Base-by-base conservation (phyloP, 2,329 filamentous ascomycete genomes). In the Coniella vitis region DNA sequence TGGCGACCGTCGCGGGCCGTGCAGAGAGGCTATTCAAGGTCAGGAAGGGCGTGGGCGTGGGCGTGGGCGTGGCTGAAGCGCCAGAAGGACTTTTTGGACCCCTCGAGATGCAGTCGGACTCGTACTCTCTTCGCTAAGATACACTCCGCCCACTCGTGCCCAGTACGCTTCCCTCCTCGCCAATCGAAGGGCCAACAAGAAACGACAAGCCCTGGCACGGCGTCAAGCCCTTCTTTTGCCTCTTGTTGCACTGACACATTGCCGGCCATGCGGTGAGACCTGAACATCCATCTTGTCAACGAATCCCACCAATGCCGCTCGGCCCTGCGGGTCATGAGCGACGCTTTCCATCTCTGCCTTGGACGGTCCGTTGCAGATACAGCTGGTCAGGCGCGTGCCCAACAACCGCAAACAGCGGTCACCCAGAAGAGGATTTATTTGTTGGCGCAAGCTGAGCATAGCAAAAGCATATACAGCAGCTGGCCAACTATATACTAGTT, bases 341-440 rank as follows among this genome's bases (percentile, higher is more conserved):
- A 13, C 21, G 25, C 25, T 10, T 29, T 29, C 25, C 10, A 43
- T 16, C 9, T 44, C 32, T 29, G 14, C 45, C 19, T 14, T 21
- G 29, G 25, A 40, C 37, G 34, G 39, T 37, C 39, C 42, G 36
- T 29, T 38, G 49, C 25, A 29, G 25, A 5, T 4, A 35, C 40
- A 45, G 49, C 34, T 52, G 45, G 39, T 48, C 49, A 45, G 49
- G 40, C 45, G 3, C 37, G n/a, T 10, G 34, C 39, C 49, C 22
- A 48, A 45, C 37, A 29, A 29, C 5, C 25, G 10, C 36, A 20
- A 34, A 41, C 32, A 29, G 20, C 32, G 22, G 43, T 21, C 17
- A 16, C 16, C 14, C 31, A 29, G 10, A 39, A 51, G 21, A 45
- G 21, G 35, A 14, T 32, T 29, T 29, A n/a, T n/a, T n/a, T n/a